Evolutionary conservation across 768 basidiomycete species (phyloP).

Genomic region (Kwoniella botswanensis): DNA sequence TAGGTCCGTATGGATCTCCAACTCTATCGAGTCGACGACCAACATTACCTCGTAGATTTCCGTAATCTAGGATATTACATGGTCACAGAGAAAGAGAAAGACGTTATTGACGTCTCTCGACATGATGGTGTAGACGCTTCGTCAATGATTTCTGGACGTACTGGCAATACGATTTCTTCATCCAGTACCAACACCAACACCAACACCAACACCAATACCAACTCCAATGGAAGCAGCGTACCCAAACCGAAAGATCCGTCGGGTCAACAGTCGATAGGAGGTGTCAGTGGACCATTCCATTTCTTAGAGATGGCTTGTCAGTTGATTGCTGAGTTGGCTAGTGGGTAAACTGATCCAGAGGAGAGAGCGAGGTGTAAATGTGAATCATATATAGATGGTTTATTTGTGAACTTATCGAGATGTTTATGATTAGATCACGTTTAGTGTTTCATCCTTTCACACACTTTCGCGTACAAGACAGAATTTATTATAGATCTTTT

Average conservation of each 20-base stretch:
- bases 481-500: no score
- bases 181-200: not conserved
- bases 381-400: not conserved
- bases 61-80: conserved; percentile 92
- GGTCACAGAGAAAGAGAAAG: conserved; percentile 35
- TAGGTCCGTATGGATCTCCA: conserved; percentile 97
- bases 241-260: not conserved
- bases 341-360: conserved; percentile 23
- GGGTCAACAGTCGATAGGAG: conserved; percentile 46
- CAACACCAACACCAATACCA: not conserved
- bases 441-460: no score
- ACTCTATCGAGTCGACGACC: conserved; percentile 91
- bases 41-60: conserved; percentile 97
- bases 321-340: conserved; percentile 88
- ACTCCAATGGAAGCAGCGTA: not conserved
- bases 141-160: conserved; percentile 12
- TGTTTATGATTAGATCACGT: no score
- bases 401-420: no score
- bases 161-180: not conserved
- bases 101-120: conserved; percentile 22
- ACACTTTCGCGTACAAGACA: no score
- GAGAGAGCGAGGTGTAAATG: not conserved
- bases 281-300: conserved; percentile 72
- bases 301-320: conserved; percentile 96
- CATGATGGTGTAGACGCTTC: not conserved